phyloP scores from a whole-genome alignment of 306 rosid genomes.

The Quercus suber region DNA sequence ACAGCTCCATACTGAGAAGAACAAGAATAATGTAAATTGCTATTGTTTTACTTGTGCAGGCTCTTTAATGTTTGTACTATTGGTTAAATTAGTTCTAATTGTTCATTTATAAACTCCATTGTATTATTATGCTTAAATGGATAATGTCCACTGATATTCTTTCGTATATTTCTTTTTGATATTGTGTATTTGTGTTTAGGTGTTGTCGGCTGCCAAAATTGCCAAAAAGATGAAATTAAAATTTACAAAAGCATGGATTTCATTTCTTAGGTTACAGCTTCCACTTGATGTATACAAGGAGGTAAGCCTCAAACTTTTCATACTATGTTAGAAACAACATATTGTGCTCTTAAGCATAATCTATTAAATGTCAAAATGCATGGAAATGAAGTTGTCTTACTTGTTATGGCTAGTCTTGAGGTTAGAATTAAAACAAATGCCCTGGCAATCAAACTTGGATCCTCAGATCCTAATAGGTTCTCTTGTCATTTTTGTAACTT shows the following conservation, averaged over 20 bases:
- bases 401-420: constrained; percentile 3
- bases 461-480: neutral
- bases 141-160: neutral
- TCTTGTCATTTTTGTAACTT: neutral
- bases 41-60: constrained; percentile 11
- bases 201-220: constrained; percentile 46
- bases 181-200: constrained; percentile 42
- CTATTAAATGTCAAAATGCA: constrained; percentile 2
- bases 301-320: constrained; percentile 44
- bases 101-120: neutral
- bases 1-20: constrained; percentile 44
- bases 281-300: constrained; percentile 90
- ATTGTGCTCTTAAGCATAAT: constrained; percentile 6
- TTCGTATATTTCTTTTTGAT: constrained; percentile 15
- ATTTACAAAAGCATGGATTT: constrained; percentile 87
- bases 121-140: neutral
- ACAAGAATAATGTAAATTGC: constrained; percentile 39
- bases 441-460: neutral
- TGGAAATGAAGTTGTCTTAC: neutral
- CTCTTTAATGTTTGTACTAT: constrained; percentile 8
- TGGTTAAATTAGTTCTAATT: neutral
- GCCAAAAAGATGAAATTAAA: constrained; percentile 72
- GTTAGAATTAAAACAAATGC: neutral
- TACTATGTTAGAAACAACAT: neutral
- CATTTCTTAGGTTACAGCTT: constrained; percentile 77